Percentiles rank a stretch among this genome's conserved stretches.
These are phyloP conservation scores for Pichia nanzhaoensis DNA, from an alignment of 805 yeast genomes.

Conservation along the genomic window DNA sequence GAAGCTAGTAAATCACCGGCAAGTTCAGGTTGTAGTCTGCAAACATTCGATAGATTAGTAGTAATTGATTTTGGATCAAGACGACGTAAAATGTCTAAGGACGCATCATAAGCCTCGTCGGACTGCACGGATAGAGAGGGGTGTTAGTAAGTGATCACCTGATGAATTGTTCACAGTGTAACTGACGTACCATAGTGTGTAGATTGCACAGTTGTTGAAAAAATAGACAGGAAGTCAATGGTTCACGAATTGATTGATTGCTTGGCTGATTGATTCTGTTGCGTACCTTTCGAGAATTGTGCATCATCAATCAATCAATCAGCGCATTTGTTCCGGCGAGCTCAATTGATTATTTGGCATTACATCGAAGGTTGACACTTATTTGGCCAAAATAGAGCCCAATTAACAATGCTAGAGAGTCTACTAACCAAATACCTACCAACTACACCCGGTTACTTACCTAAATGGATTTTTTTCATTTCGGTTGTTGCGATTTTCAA, in stretches of 20 bases:
- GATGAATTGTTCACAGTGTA: neutral
- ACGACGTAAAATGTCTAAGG: constrained; percentile 70
- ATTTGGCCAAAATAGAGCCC: no score
- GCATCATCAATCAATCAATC: no score
- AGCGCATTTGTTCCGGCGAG: no score
- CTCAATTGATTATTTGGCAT: no score
- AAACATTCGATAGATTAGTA: constrained; percentile 38
- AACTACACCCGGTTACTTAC: constrained; percentile 48
- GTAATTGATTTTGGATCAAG: constrained; percentile 59
- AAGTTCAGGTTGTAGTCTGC: constrained; percentile 54
- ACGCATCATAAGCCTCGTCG: constrained; percentile 62
- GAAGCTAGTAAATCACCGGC: constrained; percentile 85
- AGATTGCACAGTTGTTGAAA: no score
- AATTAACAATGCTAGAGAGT: constrained; percentile 10
- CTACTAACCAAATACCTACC: constrained; percentile 30
- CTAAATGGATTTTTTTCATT: constrained; percentile 72
- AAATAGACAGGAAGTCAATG: no score
- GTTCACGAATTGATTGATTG: no score
- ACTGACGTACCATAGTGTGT: constrained; percentile 1
- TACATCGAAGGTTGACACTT: neutral
- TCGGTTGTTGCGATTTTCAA: constrained; percentile 91
- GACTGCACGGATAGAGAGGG: constrained; percentile 10
- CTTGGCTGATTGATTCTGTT: no score
- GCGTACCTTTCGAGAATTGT: no score
- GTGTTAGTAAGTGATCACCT: neutral